These are phyloP conservation scores for Speleostelium caveatum DNA, from an alignment of 78 protist species.

Conservation along the genomic window DNA sequence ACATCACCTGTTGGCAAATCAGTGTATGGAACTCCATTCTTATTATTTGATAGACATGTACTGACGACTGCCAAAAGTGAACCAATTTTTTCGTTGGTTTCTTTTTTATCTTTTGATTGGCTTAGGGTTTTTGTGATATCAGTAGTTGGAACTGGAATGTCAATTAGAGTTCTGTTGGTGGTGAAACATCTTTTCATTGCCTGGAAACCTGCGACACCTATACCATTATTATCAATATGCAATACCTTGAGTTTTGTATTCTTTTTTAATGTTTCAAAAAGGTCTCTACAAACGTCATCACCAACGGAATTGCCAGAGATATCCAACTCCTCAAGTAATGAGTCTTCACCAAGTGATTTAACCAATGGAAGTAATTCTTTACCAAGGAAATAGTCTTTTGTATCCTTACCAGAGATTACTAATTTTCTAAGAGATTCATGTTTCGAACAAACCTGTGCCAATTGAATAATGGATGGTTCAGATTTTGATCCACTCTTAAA, in stretches of 20 bases:
- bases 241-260: slow-evolving; percentile 2
- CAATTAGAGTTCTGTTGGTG: slow-evolving; percentile 52
- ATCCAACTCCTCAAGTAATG: slow-evolving; percentile 47
- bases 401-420: slow-evolving; percentile 7
- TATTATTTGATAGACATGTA: slow-evolving; percentile 45
- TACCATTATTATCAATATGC: slow-evolving; percentile 24
- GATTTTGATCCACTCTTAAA: slow-evolving; percentile 27
- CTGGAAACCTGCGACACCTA: slow-evolving; percentile 64
- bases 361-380: slow-evolving; percentile 49
- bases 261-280: slow-evolving; percentile 61
- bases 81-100: slow-evolving; percentile 42
- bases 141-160: slow-evolving; percentile 75
- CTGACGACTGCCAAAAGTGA: slow-evolving; percentile 43
- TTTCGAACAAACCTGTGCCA: slow-evolving; percentile 19
- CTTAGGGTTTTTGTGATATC: slow-evolving; percentile 38
- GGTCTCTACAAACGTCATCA: slow-evolving; percentile 66
- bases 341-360: slow-evolving; percentile 34
- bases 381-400: slow-evolving; percentile 47
- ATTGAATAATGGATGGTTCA: slow-evolving; percentile 42
- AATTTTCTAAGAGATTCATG: slow-evolving; percentile 23
- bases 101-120: slow-evolving; percentile 45
- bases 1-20: slow-evolving; percentile 45
- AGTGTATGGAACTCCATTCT: slow-evolving; percentile 64
- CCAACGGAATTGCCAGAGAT: slow-evolving; percentile 55
- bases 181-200: slow-evolving; percentile 72